phyloP scores from a whole-genome alignment of 2,329 filamentous ascomycete genomes.

The Aspergillus tanneri region DNA sequence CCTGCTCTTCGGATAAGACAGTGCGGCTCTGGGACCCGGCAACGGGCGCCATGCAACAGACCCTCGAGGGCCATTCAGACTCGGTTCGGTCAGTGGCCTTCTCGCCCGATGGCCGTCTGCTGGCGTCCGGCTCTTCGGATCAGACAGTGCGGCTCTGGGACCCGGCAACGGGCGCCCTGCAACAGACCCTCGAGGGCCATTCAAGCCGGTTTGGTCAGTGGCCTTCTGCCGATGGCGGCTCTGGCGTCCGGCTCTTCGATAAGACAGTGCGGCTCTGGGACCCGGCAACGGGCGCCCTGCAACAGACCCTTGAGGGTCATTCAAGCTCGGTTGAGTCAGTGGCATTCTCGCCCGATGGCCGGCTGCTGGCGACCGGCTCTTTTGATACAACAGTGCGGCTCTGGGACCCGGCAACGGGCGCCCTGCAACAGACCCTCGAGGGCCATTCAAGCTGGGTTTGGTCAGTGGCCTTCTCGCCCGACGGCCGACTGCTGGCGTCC shows the following conservation, averaged over 20 bases:
- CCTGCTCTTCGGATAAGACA: conserved; percentile 14
- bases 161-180: background rate
- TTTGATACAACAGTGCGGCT: conserved; percentile 7
- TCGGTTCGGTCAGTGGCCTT: conserved; percentile 17
- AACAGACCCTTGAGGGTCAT: conserved; percentile 4
- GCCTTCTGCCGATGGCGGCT: conserved; percentile 20
- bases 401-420: conserved; percentile 16
- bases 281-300: background rate
- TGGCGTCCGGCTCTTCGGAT: conserved; percentile 20
- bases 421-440: conserved; percentile 11
- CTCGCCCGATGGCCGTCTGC: conserved; percentile 19
- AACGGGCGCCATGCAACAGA: conserved; percentile 14
- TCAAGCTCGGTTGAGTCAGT: background rate
- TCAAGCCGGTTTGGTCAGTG: conserved; percentile 6
- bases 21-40: conserved; percentile 12
- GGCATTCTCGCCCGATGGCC: background rate
- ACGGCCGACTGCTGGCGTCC: conserved; percentile 20
- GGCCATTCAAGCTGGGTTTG: conserved; percentile 9
- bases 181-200: conserved; percentile 7
- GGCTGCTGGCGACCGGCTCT: background rate
- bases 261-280: conserved; percentile 17
- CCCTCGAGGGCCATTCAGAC: conserved; percentile 10
- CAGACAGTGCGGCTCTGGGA: conserved; percentile 18
- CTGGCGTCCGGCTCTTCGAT: conserved; percentile 24
- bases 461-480: conserved; percentile 22